phyloP scores from a whole-genome alignment of 495 filamentous ascomycete species.

The Daldinia grandis region DNA sequence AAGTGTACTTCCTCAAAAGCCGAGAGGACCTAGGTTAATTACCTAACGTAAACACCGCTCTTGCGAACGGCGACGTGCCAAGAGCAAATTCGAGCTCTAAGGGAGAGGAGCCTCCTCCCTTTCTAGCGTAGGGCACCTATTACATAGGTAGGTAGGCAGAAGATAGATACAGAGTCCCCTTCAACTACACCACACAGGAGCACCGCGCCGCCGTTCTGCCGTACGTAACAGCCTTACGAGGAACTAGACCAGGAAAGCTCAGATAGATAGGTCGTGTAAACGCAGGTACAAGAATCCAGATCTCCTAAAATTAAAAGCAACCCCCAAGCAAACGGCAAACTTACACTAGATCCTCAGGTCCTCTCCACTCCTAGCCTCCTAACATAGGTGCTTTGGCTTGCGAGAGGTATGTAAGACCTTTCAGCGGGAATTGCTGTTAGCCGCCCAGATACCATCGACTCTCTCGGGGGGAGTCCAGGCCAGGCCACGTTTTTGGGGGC shows the following conservation, averaged over 20 bases:
- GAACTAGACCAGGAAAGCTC: neutral
- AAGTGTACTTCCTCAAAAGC: neutral
- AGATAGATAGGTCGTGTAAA: neutral
- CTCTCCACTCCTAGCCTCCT: neutral
- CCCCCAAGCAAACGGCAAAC: neutral
- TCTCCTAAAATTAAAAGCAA: slow-evolving; percentile 1
- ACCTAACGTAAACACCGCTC: neutral
- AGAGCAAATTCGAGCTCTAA: neutral
- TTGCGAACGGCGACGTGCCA: neutral
- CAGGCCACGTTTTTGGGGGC: neutral
- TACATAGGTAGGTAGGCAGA: neutral
- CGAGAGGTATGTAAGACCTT: neutral
- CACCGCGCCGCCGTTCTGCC: neutral
- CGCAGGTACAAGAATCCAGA: slow-evolving; percentile 2
- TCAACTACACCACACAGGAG: neutral
- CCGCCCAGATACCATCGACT: neutral
- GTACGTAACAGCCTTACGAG: neutral
- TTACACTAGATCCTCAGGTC: neutral
- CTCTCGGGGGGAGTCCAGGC: neutral
- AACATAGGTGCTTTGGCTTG: neutral
- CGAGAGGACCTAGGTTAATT: neutral
- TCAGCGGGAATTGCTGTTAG: neutral
- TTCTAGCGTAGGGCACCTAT: neutral
- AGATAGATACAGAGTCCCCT: neutral
- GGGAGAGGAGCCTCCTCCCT: neutral